Percentiles rank a stretch among this genome's conserved stretches.
Evolutionary conservation across 164 flowering plant genomes (phyloP).

Genomic region (Annona squamosa): DNA sequence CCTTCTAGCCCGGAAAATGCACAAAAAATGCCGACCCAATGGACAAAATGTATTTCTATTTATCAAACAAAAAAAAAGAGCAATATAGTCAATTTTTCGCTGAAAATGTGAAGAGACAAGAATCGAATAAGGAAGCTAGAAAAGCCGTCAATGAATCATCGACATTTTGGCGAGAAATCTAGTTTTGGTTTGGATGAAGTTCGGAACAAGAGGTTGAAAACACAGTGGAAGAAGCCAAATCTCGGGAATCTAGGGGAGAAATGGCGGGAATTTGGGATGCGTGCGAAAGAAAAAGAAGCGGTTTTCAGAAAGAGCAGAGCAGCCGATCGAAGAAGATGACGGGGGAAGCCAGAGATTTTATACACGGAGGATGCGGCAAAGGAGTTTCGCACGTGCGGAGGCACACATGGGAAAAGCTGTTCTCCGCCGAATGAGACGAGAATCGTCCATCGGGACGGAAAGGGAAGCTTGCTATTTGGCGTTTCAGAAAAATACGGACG

Average conservation of each 20-base stretch:
- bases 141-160: not conserved
- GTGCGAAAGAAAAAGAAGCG: not conserved
- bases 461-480: too few species aligned
- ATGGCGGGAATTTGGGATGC: not conserved
- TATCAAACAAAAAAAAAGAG: too few species aligned
- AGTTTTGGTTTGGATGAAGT: not conserved
- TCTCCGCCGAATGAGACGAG: too few species aligned
- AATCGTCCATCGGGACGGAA: too few species aligned
- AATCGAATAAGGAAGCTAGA: too few species aligned
- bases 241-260: not conserved
- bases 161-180: not conserved
- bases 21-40: too few species aligned
- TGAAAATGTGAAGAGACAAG: not conserved
- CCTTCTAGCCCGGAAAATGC: too few species aligned
- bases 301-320: not conserved
- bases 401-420: not conserved
- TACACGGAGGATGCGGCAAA: not conserved
- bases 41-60: too few species aligned
- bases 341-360: not conserved
- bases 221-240: not conserved
- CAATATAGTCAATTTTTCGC: not conserved
- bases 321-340: not conserved
- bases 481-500: too few species aligned
- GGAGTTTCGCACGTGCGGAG: not conserved
- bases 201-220: not conserved